phyloP scores from a whole-genome alignment of 148 eudicot genomes.

The Oxyria digyna region DNA sequence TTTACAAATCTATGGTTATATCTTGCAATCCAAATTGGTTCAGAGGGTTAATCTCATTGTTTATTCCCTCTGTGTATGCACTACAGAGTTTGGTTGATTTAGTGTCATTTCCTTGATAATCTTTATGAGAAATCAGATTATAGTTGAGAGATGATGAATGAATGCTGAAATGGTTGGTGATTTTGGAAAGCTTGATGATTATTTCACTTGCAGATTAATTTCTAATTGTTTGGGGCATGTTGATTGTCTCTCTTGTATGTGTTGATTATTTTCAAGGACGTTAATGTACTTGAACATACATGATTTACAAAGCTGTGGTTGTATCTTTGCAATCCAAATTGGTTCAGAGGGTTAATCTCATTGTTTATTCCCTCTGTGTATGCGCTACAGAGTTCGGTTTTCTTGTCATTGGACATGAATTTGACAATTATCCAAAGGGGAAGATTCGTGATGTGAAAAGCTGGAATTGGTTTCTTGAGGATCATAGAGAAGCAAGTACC shows the following conservation, averaged over 20 bases:
- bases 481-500: constrained; percentile 30
- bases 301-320: too few species aligned
- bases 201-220: too few species aligned
- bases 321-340: too few species aligned
- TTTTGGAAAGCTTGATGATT: too few species aligned
- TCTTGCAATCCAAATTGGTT: too few species aligned
- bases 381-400: constrained; percentile 80
- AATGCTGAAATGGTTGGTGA: too few species aligned
- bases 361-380: background rate
- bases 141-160: too few species aligned
- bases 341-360: background rate
- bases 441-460: constrained; percentile 40
- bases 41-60: background rate
- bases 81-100: constrained; percentile 93
- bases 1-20: too few species aligned
- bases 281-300: background rate
- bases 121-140: too few species aligned
- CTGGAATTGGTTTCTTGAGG: constrained; percentile 90
- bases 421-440: constrained; percentile 62
- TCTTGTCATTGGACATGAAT: constrained; percentile 80
- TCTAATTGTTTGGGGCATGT: too few species aligned
- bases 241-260: too few species aligned
- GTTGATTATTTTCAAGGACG: background rate
- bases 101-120: too few species aligned
- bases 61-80: constrained; percentile 2